phyloP scores from a whole-genome alignment of 2,329 filamentous ascomycete genomes.

The Emergomyces pasteurianus region DNA sequence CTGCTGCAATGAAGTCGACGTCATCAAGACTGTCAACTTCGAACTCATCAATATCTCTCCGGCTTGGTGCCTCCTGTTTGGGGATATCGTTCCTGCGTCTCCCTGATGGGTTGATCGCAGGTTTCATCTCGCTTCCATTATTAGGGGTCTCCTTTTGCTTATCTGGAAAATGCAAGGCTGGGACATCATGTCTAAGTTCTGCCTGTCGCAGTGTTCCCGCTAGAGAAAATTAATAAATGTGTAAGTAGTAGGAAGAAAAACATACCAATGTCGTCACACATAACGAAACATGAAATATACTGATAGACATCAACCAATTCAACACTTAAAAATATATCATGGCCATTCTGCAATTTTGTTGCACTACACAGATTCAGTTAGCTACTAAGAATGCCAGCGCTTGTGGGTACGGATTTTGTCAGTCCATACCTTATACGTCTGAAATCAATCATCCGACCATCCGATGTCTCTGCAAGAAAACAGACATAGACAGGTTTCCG shows the following conservation, averaged over 20 bases:
- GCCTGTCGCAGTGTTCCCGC: conserved; percentile 47
- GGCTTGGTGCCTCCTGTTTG: conserved; percentile 4
- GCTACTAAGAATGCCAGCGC: background rate
- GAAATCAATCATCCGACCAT: conserved; percentile 59
- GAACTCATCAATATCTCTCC: conserved; percentile 35
- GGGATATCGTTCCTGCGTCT: conserved; percentile 13
- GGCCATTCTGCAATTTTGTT: conserved; percentile 49
- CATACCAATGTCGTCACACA: conserved; percentile 72
- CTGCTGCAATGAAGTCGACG: conserved; percentile 38
- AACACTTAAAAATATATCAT: conserved; percentile 49
- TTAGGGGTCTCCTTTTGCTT: background rate
- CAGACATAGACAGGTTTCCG: conserved; percentile 57
- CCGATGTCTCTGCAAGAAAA: conserved; percentile 59
- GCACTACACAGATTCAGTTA: conserved; percentile 39
- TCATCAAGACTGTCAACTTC: conserved; percentile 43
- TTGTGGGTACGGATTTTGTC: background rate
- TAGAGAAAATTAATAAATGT: conserved; percentile 15
- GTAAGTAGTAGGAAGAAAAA: background rate
- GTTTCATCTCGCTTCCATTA: background rate
- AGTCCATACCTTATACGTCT: conserved; percentile 41
- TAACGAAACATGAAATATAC: conserved; percentile 55
- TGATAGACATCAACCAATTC: conserved; percentile 44
- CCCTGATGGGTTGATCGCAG: conserved; percentile 9
- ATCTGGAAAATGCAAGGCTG: conserved; percentile 32
- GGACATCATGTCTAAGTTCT: conserved; percentile 40